Percentiles rank a stretch among this genome's conserved stretches.
These are phyloP conservation scores for Fusarium nanum DNA, from an alignment of 2,329 filamentous ascomycete species.

Conservation along the genomic window DNA sequence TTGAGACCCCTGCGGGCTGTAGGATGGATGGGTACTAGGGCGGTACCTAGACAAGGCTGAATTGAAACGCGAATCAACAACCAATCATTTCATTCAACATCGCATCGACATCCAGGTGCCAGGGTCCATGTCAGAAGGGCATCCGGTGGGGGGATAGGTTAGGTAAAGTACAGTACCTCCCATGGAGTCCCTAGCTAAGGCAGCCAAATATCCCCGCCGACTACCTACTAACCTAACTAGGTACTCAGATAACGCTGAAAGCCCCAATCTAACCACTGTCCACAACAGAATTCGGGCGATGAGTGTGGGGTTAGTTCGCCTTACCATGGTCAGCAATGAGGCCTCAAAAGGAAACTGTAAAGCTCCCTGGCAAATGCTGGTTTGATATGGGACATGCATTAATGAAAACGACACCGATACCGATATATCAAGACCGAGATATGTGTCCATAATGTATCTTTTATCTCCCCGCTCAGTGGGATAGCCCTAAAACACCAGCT, in stretches of 20 bases:
- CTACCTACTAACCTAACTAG: neutral
- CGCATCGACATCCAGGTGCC: neutral
- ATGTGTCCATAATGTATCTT: neutral
- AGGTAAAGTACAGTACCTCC: neutral
- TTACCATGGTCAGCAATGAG: slow-evolving; percentile 29
- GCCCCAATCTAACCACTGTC: slow-evolving; percentile 10
- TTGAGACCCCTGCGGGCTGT: too few relatives aligned
- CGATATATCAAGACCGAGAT: neutral
- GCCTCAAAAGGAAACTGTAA: slow-evolving; percentile 28
- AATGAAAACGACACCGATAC: neutral
- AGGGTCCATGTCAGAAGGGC: slow-evolving; percentile 21
- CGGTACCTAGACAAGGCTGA: slow-evolving; percentile 41
- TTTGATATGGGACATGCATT: slow-evolving; percentile 1
- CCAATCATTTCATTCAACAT: slow-evolving; percentile 27
- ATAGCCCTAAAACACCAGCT: neutral
- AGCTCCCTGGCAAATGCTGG: neutral
- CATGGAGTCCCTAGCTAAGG: neutral
- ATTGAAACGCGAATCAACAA: slow-evolving; percentile 27
- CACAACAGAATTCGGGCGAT: slow-evolving; percentile 33
- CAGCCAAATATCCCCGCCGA: slow-evolving; percentile 15
- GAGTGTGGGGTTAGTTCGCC: slow-evolving; percentile 43
- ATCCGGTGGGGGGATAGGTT: slow-evolving; percentile 25
- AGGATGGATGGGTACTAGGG: neutral
- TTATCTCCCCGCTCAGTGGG: neutral
- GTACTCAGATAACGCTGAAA: slow-evolving; percentile 11